A percentile compares a stretch with the other conserved stretches of the same genome.
Conservation (phyloP, 805 yeast genomes). For the Zygosaccharomyces pseudorouxii region DNA sequence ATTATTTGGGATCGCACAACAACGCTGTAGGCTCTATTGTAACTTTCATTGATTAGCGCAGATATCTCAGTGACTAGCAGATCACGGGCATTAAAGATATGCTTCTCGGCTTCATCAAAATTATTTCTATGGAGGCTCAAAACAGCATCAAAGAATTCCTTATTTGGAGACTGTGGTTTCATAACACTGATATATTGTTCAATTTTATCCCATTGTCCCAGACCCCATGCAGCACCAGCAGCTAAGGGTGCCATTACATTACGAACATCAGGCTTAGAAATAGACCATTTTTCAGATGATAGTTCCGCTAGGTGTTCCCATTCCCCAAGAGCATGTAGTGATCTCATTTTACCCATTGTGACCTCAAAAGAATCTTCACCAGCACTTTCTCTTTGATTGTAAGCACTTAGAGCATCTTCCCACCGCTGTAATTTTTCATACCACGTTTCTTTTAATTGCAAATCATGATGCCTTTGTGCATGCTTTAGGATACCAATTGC, state of each 20-base stretch:
- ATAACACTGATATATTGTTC: slow-evolving; percentile 84
- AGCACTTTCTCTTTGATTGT: slow-evolving; percentile 64
- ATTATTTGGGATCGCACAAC: slow-evolving; percentile 96
- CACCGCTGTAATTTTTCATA: slow-evolving; percentile 93
- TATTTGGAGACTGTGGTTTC: slow-evolving; percentile 90
- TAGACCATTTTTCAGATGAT: slow-evolving; percentile 81
- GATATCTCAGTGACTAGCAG: slow-evolving; percentile 87
- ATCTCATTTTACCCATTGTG: slow-evolving; percentile 96
- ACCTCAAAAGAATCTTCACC: slow-evolving; percentile 69
- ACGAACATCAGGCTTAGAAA: slow-evolving; percentile 64
- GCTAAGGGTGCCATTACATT: slow-evolving; percentile 93
- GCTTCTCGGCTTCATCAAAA: slow-evolving; percentile 72
- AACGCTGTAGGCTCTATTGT: slow-evolving; percentile 93
- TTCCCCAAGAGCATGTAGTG: slow-evolving; percentile 96
- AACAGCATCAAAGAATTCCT: slow-evolving; percentile 91
- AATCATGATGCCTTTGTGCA: slow-evolving; percentile 84
- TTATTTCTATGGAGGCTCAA: slow-evolving; percentile 79
- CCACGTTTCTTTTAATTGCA: slow-evolving; percentile 96
- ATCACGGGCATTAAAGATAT: slow-evolving; percentile 82
- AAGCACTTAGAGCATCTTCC: slow-evolving; percentile 95
- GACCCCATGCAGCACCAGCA: slow-evolving; percentile 98
- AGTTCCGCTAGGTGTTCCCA: slow-evolving; percentile 90
- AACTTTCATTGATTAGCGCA: slow-evolving; percentile 91
- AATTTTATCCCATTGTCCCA: slow-evolving; percentile 95
- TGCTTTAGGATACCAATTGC: slow-evolving; percentile 95